A percentile compares a stretch with the other conserved stretches of the same genome.
phyloP scores from a whole-genome alignment of 441 rosid species.

The Euphorbia celastroides region DNA sequence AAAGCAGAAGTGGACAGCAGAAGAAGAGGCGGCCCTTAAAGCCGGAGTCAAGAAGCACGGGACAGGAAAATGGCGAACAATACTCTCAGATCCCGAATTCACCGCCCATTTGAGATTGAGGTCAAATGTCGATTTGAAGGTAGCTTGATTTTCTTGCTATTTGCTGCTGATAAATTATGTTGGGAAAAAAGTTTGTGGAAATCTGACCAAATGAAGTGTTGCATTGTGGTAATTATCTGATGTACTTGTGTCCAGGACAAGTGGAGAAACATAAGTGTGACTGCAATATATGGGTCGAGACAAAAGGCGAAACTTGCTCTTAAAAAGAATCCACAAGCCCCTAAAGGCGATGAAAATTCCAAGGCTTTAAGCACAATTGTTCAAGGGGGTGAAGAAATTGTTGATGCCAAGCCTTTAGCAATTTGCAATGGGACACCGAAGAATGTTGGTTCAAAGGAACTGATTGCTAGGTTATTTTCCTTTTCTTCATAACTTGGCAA shows the following conservation, averaged over 20 bases:
- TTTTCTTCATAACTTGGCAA: conserved; percentile 11
- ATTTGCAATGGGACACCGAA: conserved; percentile 38
- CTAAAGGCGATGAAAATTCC: conserved; percentile 41
- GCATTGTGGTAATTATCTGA: conserved; percentile 9
- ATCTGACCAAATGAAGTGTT: not conserved
- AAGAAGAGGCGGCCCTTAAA: conserved; percentile 89
- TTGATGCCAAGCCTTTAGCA: conserved; percentile 55
- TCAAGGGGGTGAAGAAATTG: conserved; percentile 55
- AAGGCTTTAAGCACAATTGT: conserved; percentile 27
- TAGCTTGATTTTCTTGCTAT: conserved; percentile 15
- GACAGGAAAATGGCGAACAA: conserved; percentile 97
- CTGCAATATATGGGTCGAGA: conserved; percentile 88
- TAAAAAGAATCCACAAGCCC: conserved; percentile 32
- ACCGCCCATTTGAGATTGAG: conserved; percentile 68
- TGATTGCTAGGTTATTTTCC: conserved; percentile 48
- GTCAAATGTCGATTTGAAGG: conserved; percentile 97
- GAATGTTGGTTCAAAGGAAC: conserved; percentile 37
- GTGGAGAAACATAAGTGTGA: conserved; percentile 97
- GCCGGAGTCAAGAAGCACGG: conserved; percentile 94
- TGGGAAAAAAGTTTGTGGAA: not conserved
- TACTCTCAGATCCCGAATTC: conserved; percentile 88
- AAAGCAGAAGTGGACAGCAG: conserved; percentile 95
- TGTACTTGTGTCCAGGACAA: conserved; percentile 54
- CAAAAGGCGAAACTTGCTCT: conserved; percentile 74
- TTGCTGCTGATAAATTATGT: not conserved